Conservation (phyloP, 2,329 filamentous ascomycete genomes). For the Talaromyces atroroseus region DNA sequence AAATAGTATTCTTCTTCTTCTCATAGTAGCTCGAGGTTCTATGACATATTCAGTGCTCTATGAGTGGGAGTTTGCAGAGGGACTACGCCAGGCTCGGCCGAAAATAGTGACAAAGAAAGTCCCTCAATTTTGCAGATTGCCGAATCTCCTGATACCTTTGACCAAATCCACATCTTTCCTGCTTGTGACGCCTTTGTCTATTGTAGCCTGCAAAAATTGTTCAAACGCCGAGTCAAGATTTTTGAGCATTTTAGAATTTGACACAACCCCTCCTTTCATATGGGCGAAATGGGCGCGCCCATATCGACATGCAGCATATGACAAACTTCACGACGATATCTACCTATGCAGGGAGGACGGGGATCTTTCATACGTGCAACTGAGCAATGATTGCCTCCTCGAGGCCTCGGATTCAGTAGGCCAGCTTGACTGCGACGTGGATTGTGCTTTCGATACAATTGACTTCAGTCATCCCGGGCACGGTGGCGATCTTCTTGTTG, state of each 20-base stretch:
- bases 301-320: conserved; percentile 59
- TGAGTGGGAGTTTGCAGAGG: conserved; percentile 47
- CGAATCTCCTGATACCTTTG: conserved; percentile 66
- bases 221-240: conserved; percentile 20
- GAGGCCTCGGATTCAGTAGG: conserved; percentile 56
- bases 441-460: conserved; percentile 75
- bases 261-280: conserved; percentile 44
- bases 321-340: conserved; percentile 65
- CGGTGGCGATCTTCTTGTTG: conserved; percentile 70
- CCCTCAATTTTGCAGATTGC: conserved; percentile 47
- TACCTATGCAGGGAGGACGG: conserved; percentile 89
- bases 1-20: conserved; percentile 68
- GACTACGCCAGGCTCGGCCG: conserved; percentile 23
- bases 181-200: conserved; percentile 56
- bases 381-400: conserved; percentile 53
- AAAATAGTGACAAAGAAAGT: conserved; percentile 26
- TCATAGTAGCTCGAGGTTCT: conserved; percentile 49
- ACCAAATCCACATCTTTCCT: conserved; percentile 67
- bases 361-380: conserved; percentile 65
- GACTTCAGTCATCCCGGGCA: conserved; percentile 43
- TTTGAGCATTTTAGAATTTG: conserved; percentile 16
- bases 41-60: conserved; percentile 47
- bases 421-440: conserved; percentile 66
- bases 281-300: conserved; percentile 86
- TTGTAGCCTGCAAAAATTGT: conserved; percentile 45